Conservation (phyloP, 116 monocot genomes). For the Zostera marina region DNA sequence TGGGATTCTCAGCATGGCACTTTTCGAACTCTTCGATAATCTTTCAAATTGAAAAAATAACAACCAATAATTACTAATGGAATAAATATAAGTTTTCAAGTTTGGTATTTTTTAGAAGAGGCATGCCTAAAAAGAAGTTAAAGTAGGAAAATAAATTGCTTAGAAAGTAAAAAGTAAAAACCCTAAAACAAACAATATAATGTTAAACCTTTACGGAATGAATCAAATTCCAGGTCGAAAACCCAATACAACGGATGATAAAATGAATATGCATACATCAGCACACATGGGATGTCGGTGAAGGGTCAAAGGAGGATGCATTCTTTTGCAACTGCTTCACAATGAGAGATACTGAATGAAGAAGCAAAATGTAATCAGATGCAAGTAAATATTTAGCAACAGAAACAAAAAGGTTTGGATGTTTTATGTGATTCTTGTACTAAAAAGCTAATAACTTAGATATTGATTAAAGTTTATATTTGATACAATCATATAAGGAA, state of each 20-base stretch:
- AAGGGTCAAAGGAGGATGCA: neutral
- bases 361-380: no score
- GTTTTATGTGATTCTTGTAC: no score
- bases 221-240: neutral
- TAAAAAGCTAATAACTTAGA: no score
- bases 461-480: no score
- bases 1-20: slow-evolving; percentile 65
- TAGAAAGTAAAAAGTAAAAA: neutral
- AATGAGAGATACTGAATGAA: no score
- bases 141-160: no score
- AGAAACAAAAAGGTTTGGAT: no score
- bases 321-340: no score
- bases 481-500: no score
- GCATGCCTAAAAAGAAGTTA: no score
- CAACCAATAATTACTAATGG: neutral
- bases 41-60: slow-evolving; percentile 12
- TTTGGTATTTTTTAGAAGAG: no score
- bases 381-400: no score
- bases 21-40: slow-evolving; percentile 83
- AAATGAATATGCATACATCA: neutral
- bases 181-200: neutral
- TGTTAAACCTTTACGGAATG: neutral
- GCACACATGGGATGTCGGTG: slow-evolving; percentile 3
- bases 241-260: neutral
- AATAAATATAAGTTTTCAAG: neutral